Evolutionary conservation across 441 rosid genomes (phyloP).

Genomic region (Macaranga tanarius): DNA sequence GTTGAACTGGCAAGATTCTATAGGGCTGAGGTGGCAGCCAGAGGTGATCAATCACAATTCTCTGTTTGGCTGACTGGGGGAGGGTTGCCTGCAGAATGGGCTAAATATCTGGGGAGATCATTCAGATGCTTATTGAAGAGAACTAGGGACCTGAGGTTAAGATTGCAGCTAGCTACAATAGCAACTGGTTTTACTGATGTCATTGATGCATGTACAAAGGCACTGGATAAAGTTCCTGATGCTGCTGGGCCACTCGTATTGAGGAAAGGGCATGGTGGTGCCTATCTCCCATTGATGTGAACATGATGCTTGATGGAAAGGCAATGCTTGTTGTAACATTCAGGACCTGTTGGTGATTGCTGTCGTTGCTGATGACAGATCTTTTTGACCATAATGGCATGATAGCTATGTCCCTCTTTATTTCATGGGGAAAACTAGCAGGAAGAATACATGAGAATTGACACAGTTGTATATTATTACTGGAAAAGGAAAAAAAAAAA

Average conservation of each 20-base stretch:
- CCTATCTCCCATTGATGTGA: constrained; percentile 95
- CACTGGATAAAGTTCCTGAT: constrained; percentile 80
- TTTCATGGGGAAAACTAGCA: constrained; percentile 1
- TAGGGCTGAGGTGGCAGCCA: constrained; percentile 84
- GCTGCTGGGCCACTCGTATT: constrained; percentile 74
- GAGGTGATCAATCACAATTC: constrained; percentile 96
- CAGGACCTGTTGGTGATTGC: neutral
- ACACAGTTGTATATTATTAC: constrained; percentile 14
- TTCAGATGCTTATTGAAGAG: constrained; percentile 88
- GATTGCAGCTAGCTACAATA: constrained; percentile 67
- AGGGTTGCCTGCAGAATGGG: constrained; percentile 96
- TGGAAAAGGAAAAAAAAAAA: neutral
- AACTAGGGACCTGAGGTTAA: constrained; percentile 77
- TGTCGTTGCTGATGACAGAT: constrained; percentile 1
- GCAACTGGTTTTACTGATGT: constrained; percentile 89
- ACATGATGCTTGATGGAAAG: neutral
- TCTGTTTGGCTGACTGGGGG: constrained; percentile 96
- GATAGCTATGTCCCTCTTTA: neutral
- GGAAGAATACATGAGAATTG: constrained; percentile 2
- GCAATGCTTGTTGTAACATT: neutral
- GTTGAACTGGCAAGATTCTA: constrained; percentile 85
- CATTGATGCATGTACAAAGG: constrained; percentile 54
- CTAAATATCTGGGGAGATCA: constrained; percentile 84
- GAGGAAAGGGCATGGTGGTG: constrained; percentile 95
- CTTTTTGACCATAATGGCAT: neutral